These are phyloP conservation scores for Cladophialophora immunda DNA, from an alignment of 2,329 filamentous ascomycete genomes.

Conservation along the genomic window DNA sequence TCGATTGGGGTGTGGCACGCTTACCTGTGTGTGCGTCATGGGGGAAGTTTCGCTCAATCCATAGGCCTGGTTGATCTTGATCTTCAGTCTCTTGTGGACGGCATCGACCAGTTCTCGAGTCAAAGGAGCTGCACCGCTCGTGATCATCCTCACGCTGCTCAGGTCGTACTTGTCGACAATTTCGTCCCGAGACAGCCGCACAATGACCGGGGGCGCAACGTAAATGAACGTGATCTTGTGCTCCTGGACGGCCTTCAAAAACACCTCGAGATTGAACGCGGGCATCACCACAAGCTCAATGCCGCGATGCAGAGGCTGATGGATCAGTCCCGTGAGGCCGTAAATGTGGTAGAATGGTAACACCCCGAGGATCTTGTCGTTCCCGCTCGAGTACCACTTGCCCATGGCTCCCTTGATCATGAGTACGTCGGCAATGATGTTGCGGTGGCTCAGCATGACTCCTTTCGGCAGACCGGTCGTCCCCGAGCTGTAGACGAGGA, in stretches of 20 bases:
- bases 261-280: constrained; percentile 82
- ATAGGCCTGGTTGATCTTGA: constrained; percentile 91
- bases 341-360: constrained; percentile 94
- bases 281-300: constrained; percentile 75
- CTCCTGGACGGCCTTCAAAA: constrained; percentile 78
- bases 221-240: constrained; percentile 80
- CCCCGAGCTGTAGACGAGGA: constrained; percentile 87
- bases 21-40: constrained; percentile 70
- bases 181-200: constrained; percentile 81
- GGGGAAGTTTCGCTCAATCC: constrained; percentile 88
- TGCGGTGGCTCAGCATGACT: constrained; percentile 84
- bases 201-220: constrained; percentile 83
- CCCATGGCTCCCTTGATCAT: constrained; percentile 65
- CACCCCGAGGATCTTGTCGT: constrained; percentile 79
- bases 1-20: constrained; percentile 44
- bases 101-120: constrained; percentile 80
- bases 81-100: constrained; percentile 75
- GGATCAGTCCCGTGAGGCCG: constrained; percentile 76
- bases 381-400: constrained; percentile 60
- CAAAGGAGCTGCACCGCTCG: constrained; percentile 85
- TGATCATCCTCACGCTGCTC: constrained; percentile 80
- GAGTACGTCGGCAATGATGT: constrained; percentile 78
- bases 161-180: constrained; percentile 82
- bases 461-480: constrained; percentile 93
- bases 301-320: constrained; percentile 73